Evolutionary conservation across 1,284 basidiomycete genomes (phyloP).

Genomic region (Golubevia pallescens): DNA sequence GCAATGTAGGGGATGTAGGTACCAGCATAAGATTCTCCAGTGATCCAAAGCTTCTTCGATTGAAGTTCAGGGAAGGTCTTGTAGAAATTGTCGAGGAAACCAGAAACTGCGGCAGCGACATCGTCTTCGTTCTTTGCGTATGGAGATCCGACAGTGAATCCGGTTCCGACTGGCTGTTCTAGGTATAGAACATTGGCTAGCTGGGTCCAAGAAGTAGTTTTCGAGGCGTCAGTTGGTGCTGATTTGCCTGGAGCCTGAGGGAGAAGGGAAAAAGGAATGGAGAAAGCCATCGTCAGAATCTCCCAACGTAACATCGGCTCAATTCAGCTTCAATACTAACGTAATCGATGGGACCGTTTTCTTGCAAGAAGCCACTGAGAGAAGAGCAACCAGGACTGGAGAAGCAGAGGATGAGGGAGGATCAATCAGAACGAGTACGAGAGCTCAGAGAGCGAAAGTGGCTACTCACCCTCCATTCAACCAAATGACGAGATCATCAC

Average conservation of each 20-base stretch:
- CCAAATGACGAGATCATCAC: slow-evolving; percentile 8
- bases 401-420: neutral
- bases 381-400: slow-evolving; percentile 8
- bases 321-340: no score
- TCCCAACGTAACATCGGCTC: no score
- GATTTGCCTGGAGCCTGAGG: neutral
- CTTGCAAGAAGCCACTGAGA: slow-evolving; percentile 1
- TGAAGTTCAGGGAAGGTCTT: slow-evolving; percentile 9
- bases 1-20: slow-evolving; percentile 5
- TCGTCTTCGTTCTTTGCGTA: slow-evolving; percentile 5
- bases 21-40: slow-evolving; percentile 9
- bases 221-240: neutral
- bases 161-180: slow-evolving; percentile 7
- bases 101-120: neutral
- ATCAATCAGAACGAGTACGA: no score
- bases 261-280: no score
- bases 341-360: slow-evolving; percentile 4
- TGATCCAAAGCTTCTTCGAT: slow-evolving; percentile 4
- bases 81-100: neutral
- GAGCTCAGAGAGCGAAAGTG: neutral
- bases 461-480: neutral
- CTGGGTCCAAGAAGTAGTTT: slow-evolving; percentile 6
- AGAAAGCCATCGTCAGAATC: no score
- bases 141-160: slow-evolving; percentile 4
- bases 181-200: slow-evolving; percentile 5